Evolutionary conservation across 2,329 filamentous ascomycete species (phyloP).

Genomic region (Pseudomassariella vexata): DNA sequence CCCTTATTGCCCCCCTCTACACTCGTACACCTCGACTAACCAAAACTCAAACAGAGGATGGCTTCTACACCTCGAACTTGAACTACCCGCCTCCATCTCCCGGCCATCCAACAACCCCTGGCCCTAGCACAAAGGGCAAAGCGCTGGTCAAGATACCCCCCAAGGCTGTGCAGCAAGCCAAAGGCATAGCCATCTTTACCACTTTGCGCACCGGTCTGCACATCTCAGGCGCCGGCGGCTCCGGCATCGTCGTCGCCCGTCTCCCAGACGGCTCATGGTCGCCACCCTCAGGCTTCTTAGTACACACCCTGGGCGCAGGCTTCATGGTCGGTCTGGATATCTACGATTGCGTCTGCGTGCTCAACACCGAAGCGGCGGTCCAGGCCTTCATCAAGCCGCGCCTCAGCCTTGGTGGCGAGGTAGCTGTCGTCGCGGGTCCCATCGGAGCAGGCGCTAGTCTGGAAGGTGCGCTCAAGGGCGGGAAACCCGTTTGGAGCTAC

Average conservation of each 20-base stretch:
- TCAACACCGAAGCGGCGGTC: slow-evolving; percentile 72
- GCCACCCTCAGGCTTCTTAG: slow-evolving; percentile 74
- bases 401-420: slow-evolving; percentile 71
- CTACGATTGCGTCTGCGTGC: slow-evolving; percentile 83
- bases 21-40: too few species aligned
- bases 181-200: slow-evolving; percentile 68
- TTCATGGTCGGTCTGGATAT: slow-evolving; percentile 81
- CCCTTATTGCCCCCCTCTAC: neutral
- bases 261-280: slow-evolving; percentile 66
- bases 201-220: slow-evolving; percentile 63
- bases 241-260: slow-evolving; percentile 58
- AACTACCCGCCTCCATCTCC: slow-evolving; percentile 16
- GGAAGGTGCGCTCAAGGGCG: slow-evolving; percentile 51
- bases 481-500: slow-evolving; percentile 73
- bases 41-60: slow-evolving; percentile 48
- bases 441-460: slow-evolving; percentile 68
- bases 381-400: slow-evolving; percentile 71
- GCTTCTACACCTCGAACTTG: slow-evolving; percentile 38
- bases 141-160: slow-evolving; percentile 49
- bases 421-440: slow-evolving; percentile 66
- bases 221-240: slow-evolving; percentile 60
- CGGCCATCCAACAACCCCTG: slow-evolving; percentile 17
- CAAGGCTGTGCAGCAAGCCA: slow-evolving; percentile 58
- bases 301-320: slow-evolving; percentile 74
- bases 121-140: slow-evolving; percentile 32